Evolutionary conservation across 139 green algal species (phyloP), one percentile per base, ranked within the genome.

Genomic region (Haematococcus lacustris): DNA sequence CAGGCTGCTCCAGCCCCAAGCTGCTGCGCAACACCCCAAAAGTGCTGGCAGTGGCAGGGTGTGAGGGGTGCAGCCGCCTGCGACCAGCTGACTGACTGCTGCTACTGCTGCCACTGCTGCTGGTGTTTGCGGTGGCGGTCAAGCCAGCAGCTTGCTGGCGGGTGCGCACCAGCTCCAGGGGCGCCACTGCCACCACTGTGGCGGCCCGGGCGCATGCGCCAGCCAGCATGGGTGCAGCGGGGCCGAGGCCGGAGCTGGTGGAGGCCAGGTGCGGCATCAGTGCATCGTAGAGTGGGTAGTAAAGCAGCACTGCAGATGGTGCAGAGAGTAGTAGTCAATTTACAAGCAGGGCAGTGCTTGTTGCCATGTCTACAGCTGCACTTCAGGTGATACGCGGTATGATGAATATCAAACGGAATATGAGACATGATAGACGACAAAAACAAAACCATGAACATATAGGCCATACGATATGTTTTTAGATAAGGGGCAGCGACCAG

Each of bases 271-370:
- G 25, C 61, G 32, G 26, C 78, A 91, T 41, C 23, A 97, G 71
- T 34, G 78, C 66, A 73, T 98, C 94, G 74, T 98, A 98, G 23
- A 97, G 73, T 0, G 94, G 94, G 73, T 98, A 86, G 80, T 98
- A 98, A 60, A 98, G 91, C 25, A 93, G 92, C 3, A 98, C 88
- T 85, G n/a, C n/a, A n/a, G n/a, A n/a, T n/a, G n/a, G n/a, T n/a
- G n/a, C n/a, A n/a, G n/a, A n/a, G n/a, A n/a, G n/a, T 28, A 77
- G 93, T 94, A 98, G 83, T 98, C 93, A 5, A 80, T 91, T 85
- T 86, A 97, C 71, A 97, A 51, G 40, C 57, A 63, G 0, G 73
- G 73, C 38, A 84, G 39, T 9, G 68, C n/a, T 0, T 68, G 39
- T 28, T 25, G n/a, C 40, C 60, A n/a, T n/a, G n/a, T n/a, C n/a